These are phyloP conservation scores for Tolypocladium amazonense DNA, from an alignment of 2,329 filamentous ascomycete species.

Conservation along the genomic window DNA sequence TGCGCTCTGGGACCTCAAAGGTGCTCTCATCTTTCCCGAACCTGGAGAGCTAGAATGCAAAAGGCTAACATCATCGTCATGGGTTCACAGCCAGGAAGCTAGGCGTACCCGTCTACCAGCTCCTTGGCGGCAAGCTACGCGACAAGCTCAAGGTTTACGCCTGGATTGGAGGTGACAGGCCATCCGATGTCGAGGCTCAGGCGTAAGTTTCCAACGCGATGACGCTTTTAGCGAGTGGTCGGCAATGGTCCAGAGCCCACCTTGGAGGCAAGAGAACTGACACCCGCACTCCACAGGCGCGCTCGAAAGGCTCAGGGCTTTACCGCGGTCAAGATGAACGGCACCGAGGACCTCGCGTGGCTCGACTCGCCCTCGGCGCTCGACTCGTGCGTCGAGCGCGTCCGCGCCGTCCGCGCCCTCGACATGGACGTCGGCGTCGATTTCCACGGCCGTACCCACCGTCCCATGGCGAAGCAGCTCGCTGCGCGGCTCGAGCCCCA, in stretches of 20 bases:
- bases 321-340: slow-evolving; percentile 68
- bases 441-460: slow-evolving; percentile 68
- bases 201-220: slow-evolving; percentile 31
- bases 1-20: slow-evolving; percentile 69
- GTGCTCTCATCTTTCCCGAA: slow-evolving; percentile 12
- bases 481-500: slow-evolving; percentile 59
- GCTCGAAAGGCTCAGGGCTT: slow-evolving; percentile 52
- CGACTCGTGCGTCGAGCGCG: slow-evolving; percentile 51
- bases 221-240: not conserved
- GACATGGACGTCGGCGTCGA: slow-evolving; percentile 67
- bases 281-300: slow-evolving; percentile 27
- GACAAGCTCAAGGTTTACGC: slow-evolving; percentile 30
- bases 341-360: slow-evolving; percentile 65
- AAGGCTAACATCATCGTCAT: not conserved
- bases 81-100: slow-evolving; percentile 27
- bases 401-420: slow-evolving; percentile 57
- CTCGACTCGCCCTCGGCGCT: slow-evolving; percentile 59
- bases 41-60: not conserved
- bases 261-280: not conserved
- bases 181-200: slow-evolving; percentile 51
- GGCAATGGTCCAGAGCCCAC: not conserved
- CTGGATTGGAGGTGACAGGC: slow-evolving; percentile 22
- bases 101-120: slow-evolving; percentile 59
- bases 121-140: slow-evolving; percentile 65
- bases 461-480: slow-evolving; percentile 73